phyloP scores from a whole-genome alignment of 805 yeast genomes.

The Candida adriatica region DNA sequence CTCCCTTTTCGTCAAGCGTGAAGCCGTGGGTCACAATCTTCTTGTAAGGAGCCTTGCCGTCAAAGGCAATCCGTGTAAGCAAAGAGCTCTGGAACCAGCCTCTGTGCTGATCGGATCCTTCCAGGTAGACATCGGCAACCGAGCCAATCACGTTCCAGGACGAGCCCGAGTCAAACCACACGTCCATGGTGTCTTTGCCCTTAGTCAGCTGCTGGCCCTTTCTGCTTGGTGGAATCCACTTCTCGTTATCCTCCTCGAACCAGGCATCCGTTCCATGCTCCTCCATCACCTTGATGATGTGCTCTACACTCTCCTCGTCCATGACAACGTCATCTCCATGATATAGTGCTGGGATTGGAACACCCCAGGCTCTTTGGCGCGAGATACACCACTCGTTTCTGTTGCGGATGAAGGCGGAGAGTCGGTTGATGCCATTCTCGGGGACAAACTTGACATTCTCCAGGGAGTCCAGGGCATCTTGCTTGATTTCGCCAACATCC shows the following conservation, averaged over 20 bases:
- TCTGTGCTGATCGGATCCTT: conserved; percentile 97
- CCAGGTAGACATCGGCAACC: conserved; percentile 80
- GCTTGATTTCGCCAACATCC: conserved; percentile 69
- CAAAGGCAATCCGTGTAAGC: conserved; percentile 59
- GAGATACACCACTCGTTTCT: conserved; percentile 98
- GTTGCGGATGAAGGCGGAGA: conserved; percentile 62
- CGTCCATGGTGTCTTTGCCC: conserved; percentile 94
- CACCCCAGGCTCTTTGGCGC: conserved; percentile 96
- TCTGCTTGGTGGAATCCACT: conserved; percentile 67
- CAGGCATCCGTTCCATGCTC: conserved; percentile 69
- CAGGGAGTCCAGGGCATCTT: conserved; percentile 51
- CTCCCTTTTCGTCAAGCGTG: conserved; percentile 75
- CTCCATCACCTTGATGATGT: conserved; percentile 49
- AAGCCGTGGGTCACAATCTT: conserved; percentile 90
- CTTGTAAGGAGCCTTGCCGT: conserved; percentile 53
- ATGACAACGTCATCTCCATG: conserved; percentile 45
- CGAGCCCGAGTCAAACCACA: conserved; percentile 97
- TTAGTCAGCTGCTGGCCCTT: conserved; percentile 39
- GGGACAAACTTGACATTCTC: conserved; percentile 67
- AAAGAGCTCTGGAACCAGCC: conserved; percentile 98
- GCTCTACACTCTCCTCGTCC: conserved; percentile 47
- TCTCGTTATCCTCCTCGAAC: conserved; percentile 55
- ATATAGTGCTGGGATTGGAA: conserved; percentile 88
- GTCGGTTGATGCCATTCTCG: conserved; percentile 59
- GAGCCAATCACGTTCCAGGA: conserved; percentile 67